These are phyloP conservation scores for Diospyros kaki DNA, from an alignment of 148 eudicot genomes.

Conservation along the genomic window DNA sequence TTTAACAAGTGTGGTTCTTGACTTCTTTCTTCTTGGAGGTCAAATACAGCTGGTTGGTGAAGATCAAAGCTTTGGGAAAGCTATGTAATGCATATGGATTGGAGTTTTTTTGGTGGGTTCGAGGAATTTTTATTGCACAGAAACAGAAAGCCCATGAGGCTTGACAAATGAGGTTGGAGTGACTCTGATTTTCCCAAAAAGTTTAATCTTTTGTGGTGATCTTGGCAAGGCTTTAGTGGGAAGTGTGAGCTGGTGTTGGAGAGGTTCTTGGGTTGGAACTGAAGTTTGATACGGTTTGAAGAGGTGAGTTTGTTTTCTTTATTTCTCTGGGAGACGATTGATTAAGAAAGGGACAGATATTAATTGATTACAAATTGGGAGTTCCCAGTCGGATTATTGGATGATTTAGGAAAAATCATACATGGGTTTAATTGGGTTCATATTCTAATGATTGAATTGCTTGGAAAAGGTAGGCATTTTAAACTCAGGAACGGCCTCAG, in stretches of 20 bases:
- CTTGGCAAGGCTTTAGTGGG: constrained; percentile 14
- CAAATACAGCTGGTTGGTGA: constrained; percentile 19
- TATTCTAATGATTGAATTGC: constrained; percentile 40
- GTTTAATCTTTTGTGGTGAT: constrained; percentile 23
- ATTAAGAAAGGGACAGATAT: constrained; percentile 1
- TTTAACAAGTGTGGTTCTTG: neutral
- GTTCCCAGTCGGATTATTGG: constrained; percentile 23
- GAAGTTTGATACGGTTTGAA: constrained; percentile 26
- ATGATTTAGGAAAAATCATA: constrained; percentile 34
- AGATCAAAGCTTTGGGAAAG: constrained; percentile 21
- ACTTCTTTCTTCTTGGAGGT: constrained; percentile 12
- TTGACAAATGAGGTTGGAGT: constrained; percentile 6
- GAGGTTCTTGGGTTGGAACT: constrained; percentile 11
- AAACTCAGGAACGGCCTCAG: constrained; percentile 22
- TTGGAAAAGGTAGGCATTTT: constrained; percentile 36
- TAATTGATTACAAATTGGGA: constrained; percentile 7
- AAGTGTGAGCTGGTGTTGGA: constrained; percentile 14
- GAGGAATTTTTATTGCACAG: constrained; percentile 25
- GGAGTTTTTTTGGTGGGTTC: constrained; percentile 24
- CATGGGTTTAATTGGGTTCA: constrained; percentile 41
- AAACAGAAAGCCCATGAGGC: neutral
- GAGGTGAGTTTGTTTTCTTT: constrained; percentile 29
- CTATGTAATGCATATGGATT: constrained; percentile 36
- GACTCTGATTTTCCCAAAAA: constrained; percentile 29
- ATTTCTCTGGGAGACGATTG: constrained; percentile 7